Evolutionary conservation across 1,284 basidiomycete species (phyloP).

Genomic region (Testicularia cyperi): DNA sequence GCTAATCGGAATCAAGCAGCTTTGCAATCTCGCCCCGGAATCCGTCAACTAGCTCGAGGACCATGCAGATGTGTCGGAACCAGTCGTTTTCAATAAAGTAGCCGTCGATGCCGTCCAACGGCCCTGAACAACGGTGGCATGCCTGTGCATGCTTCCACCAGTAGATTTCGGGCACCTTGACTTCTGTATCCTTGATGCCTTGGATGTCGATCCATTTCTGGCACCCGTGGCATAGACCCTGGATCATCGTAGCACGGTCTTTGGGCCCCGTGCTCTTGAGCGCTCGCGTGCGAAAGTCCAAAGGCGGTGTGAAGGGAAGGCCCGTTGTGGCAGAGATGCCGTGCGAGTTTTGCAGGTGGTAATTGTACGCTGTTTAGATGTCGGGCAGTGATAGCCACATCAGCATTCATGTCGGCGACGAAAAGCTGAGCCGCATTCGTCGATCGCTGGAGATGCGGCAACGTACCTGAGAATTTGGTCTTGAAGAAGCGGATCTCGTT

Average conservation of each 20-base stretch:
- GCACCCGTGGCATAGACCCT: conserved; percentile 31
- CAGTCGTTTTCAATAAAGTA: conserved; percentile 21
- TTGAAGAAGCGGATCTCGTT: conserved; percentile 21
- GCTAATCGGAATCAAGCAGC: conserved; percentile 5
- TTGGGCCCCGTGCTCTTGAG: conserved; percentile 6
- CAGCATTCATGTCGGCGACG: too few species aligned
- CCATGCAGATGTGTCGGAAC: conserved; percentile 5
- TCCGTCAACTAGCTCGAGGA: conserved; percentile 12
- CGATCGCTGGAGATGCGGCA: too few species aligned
- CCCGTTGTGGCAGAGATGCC: conserved; percentile 32
- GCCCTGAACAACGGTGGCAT: conserved; percentile 9
- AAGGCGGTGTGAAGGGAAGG: conserved; percentile 35
- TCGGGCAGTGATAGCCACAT: neutral
- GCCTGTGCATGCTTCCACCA: conserved; percentile 43
- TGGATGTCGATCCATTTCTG: conserved; percentile 28
- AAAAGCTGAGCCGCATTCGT: too few species aligned
- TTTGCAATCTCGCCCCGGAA: conserved; percentile 8
- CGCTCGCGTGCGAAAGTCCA: conserved; percentile 14
- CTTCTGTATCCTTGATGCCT: conserved; percentile 15
- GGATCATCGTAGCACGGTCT: conserved; percentile 15
- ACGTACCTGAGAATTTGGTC: conserved; percentile 41
- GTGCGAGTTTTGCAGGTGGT: conserved; percentile 43
- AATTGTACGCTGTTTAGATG: conserved; percentile 38
- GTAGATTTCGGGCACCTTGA: conserved; percentile 41
- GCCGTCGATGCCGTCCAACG: conserved; percentile 7